Evolutionary conservation across 1,284 basidiomycete species (phyloP), one percentile per base, ranked within the genome.

Genomic region (Salmacisia buchloeana): DNA sequence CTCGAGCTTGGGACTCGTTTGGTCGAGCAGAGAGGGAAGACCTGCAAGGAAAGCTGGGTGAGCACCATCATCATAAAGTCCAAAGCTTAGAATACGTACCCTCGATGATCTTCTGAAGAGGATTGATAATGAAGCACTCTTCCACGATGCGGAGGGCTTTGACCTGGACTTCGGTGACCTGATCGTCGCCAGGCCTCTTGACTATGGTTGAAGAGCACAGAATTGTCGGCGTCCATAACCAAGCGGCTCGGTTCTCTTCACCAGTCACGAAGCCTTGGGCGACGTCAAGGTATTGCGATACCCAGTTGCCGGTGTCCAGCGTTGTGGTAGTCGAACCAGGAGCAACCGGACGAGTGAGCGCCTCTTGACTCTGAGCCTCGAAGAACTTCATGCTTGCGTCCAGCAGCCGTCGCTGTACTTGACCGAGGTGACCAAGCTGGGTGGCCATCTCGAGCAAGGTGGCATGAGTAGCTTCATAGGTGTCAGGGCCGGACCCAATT

Each of bases 371-470:
- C 33, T 75, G 68, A n/a, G 23, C 43, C 3, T 39, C 45, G 58
- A 73, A 76, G 58, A 70, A 75, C 25, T 57, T 36, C n/a, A 27
- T 43, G 6, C 73, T 72, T 0, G 71, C 63, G 4, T 36, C 54
- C 13, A 59, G 27, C 21, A 76, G 41, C n/a, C 63, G 65, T 4
- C 60, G 38, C 54, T 76, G 69, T 18, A 75, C 62, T 35, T 56
- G 31, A 1, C 25, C 41, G 45, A 75, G 71, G 31, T 66, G 62
- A 18, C 62, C 58, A 27, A 76, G 68, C 41, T 64, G 64, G 56
- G 62, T 59, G 54, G 72, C 67, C 68, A 76, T 73, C 27, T 64
- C 57, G 31, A 70, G 60, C n/a, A 76, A 46, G 21, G 66, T 43
- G 3, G 58, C 23, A 60, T 74, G 73, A 15, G 69, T 45, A 7